Percentiles rank a stretch among this genome's conserved stretches.
Evolutionary conservation across 208 protist genomes (phyloP).

Genomic region (Trypanosoma melophagium): DNA sequence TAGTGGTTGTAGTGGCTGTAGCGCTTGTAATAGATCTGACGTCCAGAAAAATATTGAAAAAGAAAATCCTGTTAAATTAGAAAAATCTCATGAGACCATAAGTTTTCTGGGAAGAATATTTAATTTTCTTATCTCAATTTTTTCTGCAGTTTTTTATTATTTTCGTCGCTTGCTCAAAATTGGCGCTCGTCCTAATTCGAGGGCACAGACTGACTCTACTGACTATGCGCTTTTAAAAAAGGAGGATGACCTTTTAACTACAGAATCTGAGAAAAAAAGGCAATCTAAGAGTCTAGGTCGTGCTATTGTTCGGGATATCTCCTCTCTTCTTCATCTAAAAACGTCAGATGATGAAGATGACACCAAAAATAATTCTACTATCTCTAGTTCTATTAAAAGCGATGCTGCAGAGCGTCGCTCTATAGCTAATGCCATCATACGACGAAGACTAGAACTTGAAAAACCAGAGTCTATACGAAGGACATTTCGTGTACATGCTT

Average conservation of each 20-base stretch:
- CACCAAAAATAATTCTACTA: background rate
- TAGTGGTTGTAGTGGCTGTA: background rate
- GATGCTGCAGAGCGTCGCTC: conserved; percentile 3
- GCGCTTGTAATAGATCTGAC: background rate
- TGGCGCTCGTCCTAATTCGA: background rate
- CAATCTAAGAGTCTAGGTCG: background rate
- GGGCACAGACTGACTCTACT: too few species aligned
- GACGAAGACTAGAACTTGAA: conserved; percentile 5
- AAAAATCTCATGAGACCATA: background rate
- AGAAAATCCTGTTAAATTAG: background rate
- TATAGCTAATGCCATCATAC: conserved; percentile 8
- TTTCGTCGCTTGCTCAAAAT: background rate
- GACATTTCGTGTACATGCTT: conserved; percentile 56
- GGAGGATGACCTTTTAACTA: conserved; percentile 5
- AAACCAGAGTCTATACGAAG: conserved; percentile 6
- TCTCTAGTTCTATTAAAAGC: background rate
- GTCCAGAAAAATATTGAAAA: background rate
- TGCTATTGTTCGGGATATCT: too few species aligned
- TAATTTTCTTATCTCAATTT: background rate
- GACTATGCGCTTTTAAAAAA: background rate
- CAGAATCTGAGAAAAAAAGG: background rate
- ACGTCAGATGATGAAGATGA: background rate
- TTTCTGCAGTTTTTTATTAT: conserved; percentile 1
- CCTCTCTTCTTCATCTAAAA: background rate
- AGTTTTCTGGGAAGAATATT: background rate